Evolutionary conservation across 1,284 basidiomycete genomes (phyloP).

Genomic region (Ceratobasidium sp.): DNA sequence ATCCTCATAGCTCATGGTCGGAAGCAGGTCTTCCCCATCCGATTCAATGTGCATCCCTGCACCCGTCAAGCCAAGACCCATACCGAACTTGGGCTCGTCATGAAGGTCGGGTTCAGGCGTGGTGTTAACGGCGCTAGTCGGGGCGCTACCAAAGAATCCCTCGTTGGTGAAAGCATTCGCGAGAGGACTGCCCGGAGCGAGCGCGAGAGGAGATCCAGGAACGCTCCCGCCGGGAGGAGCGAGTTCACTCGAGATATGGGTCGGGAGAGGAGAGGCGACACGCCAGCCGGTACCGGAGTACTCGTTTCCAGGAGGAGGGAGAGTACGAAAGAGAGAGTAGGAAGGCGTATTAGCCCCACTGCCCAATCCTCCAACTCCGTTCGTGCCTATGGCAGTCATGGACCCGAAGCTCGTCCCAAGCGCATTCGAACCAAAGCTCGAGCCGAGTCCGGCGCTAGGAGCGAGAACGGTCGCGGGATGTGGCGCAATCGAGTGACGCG

Average conservation of each 20-base stretch:
- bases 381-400: neutral
- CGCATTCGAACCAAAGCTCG: neutral
- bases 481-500: slow-evolving; percentile 7
- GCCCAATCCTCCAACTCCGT: neutral
- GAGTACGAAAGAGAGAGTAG: slow-evolving; percentile 9
- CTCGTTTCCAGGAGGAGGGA: slow-evolving; percentile 37
- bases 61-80: slow-evolving; percentile 25
- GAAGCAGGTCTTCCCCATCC: slow-evolving; percentile 19
- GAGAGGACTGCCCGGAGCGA: slow-evolving; percentile 29
- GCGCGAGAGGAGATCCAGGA: slow-evolving; percentile 26
- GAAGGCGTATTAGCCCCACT: slow-evolving; percentile 26
- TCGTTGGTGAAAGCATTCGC: slow-evolving; percentile 27
- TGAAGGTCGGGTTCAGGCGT: neutral
- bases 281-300: slow-evolving; percentile 32
- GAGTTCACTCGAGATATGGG: slow-evolving; percentile 18
- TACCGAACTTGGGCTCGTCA: neutral
- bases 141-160: slow-evolving; percentile 12
- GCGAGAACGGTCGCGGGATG: slow-evolving; percentile 33
- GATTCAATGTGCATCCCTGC: slow-evolving; percentile 25
- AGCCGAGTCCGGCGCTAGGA: slow-evolving; percentile 19
- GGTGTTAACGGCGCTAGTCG: neutral
- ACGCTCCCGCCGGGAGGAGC: slow-evolving; percentile 17
- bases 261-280: slow-evolving; percentile 28
- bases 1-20: slow-evolving; percentile 28
- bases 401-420: slow-evolving; percentile 15